Base-by-base conservation (phyloP, 768 basidiomycete species). In the Boletus rubroflammeus region DNA sequence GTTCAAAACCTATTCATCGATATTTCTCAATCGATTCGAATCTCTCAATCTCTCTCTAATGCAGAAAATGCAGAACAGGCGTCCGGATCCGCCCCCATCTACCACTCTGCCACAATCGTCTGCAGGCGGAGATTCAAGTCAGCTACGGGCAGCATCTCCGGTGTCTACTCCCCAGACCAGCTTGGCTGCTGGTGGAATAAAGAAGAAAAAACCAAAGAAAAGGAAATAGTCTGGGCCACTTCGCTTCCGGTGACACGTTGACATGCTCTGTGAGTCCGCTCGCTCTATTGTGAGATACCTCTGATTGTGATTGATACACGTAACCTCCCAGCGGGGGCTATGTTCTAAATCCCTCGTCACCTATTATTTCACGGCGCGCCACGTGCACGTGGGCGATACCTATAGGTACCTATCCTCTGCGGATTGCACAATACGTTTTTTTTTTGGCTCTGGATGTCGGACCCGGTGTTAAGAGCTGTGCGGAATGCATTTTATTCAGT, bases 11-110 rank as follows among this genome's bases (percentile, higher is more conserved):
- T 85, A 87, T 62, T 97, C 94, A 3, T 92, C 90, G 47, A 86
- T 96, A 67, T 93, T 92, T 73, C 85, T 98, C 59, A 97, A 98
- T 78, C 89, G 95, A 61, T 98, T 98, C 74, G 94, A 98, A 72
- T 80, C 86, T 7, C 79, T 98, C 56, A 97, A 96, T 67, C 80
- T 89, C 40, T 83, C 88, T 7, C 76, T 97, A 49, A 88, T 93
- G 77, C 81, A 86, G 63, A 89, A 88, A 73, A 93, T 93, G 86
- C 88, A 84, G 66, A 92, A 93, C 64, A 78, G 67, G 15, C 77
- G 69, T 51, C 72, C 71, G 3, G 69, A 70, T 47, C 72, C 72
- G 29, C 67, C 72, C 13, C 64, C 72, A 7, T 36, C 56, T 14
- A 10, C 40, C 7, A 40, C 13, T 35, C 43, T 61, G 42, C 55